phyloP scores from a whole-genome alignment of 2,329 filamentous ascomycete species.

The Xylaria polymorpha region DNA sequence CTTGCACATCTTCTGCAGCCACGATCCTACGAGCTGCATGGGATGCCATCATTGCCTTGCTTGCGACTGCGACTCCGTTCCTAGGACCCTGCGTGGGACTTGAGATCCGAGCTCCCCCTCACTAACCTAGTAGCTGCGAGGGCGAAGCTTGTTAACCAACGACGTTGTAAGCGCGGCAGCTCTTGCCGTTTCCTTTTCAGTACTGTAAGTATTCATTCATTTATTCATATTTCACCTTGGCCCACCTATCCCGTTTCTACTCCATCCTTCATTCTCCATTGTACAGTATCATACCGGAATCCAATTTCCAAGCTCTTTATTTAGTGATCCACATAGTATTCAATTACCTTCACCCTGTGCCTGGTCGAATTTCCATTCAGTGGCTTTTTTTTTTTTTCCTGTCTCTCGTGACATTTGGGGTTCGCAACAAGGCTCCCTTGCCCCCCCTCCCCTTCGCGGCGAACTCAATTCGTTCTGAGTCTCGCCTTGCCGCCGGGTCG shows the following conservation, averaged over 20 bases:
- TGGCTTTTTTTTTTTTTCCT: not conserved
- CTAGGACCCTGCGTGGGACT: conserved; percentile 26
- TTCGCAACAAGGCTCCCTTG: conserved; percentile 8
- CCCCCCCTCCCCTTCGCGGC: conserved; percentile 4
- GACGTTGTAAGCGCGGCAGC: conserved; percentile 26
- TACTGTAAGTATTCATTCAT: not conserved
- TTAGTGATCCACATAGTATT: conserved; percentile 7
- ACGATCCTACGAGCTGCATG: conserved; percentile 36
- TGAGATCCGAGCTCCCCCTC: conserved; percentile 23
- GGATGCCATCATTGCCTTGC: conserved; percentile 23
- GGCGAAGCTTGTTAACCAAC: conserved; percentile 23
- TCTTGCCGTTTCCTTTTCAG: not conserved
- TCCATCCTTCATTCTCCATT: too few species aligned
- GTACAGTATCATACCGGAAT: conserved; percentile 1
- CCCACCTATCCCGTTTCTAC: conserved; percentile 21
- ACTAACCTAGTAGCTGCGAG: not conserved
- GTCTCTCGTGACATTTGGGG: conserved; percentile 14
- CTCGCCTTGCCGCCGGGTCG: conserved; percentile 25
- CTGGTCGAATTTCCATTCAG: not conserved
- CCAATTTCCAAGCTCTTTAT: conserved; percentile 11
- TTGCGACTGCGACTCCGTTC: conserved; percentile 18
- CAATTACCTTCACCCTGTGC: conserved; percentile 4
- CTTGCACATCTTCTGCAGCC: conserved; percentile 22
- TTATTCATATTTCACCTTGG: conserved; percentile 1
- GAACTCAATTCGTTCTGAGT: conserved; percentile 19